phyloP scores from a whole-genome alignment of 495 filamentous ascomycete species.

The Pyronema domesticum region DNA sequence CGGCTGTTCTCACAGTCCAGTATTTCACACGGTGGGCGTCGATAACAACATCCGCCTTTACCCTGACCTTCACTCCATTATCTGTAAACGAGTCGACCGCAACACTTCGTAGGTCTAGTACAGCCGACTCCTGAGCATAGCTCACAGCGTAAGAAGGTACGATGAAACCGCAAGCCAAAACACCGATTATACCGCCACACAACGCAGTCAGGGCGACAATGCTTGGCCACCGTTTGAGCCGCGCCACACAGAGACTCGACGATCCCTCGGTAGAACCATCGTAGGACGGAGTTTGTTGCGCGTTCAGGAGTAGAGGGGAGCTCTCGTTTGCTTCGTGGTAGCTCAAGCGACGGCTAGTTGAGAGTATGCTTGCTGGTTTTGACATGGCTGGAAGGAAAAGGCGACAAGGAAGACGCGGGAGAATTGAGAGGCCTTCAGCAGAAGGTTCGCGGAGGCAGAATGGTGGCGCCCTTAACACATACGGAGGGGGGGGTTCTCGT shows the following conservation, averaged over 20 bases:
- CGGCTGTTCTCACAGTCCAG: constrained; percentile 50
- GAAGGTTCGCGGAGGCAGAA: too few relatives aligned
- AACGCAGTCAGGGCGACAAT: constrained; percentile 37
- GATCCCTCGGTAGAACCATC: neutral
- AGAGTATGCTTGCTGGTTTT: too few relatives aligned
- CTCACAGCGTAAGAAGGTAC: constrained; percentile 61
- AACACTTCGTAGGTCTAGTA: constrained; percentile 62
- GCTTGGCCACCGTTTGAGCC: constrained; percentile 36
- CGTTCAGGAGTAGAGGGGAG: neutral
- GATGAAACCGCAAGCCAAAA: constrained; percentile 49
- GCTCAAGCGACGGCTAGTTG: neutral
- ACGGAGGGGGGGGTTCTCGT: too few relatives aligned
- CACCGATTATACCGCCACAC: constrained; percentile 30
- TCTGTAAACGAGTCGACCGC: constrained; percentile 68
- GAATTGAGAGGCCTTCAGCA: too few relatives aligned
- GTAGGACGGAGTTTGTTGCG: neutral
- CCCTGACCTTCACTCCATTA: constrained; percentile 53
- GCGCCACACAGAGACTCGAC: neutral
- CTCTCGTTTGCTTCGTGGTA: neutral
- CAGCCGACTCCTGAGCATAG: constrained; percentile 66
- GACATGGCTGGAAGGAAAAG: too few relatives aligned
- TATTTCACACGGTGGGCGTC: constrained; percentile 58
- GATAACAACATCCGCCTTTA: constrained; percentile 63
- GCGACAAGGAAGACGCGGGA: too few relatives aligned
- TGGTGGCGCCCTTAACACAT: too few relatives aligned